Conservation (phyloP, 2,329 filamentous ascomycete genomes). For the Beauveria scarabaeidicola region DNA sequence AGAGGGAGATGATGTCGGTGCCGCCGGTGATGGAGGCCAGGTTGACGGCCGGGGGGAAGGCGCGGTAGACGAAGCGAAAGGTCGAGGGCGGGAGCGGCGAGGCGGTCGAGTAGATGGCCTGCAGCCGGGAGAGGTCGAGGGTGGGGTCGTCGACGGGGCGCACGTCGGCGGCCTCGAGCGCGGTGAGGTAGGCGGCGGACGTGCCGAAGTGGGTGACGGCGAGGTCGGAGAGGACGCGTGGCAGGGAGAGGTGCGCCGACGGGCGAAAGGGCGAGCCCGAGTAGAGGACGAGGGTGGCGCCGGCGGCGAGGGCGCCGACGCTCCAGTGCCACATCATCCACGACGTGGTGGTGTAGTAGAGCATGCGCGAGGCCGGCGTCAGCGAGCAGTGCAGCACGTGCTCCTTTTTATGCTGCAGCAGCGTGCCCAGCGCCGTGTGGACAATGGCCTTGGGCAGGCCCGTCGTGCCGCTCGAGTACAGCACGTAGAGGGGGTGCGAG, state of each 20-base stretch:
- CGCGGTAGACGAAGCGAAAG: constrained; percentile 79
- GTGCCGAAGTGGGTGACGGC: constrained; percentile 90
- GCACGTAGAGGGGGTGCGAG: constrained; percentile 84
- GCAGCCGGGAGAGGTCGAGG: constrained; percentile 54
- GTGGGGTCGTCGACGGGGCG: constrained; percentile 44
- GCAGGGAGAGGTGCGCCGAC: constrained; percentile 71
- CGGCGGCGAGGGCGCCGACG: constrained; percentile 73
- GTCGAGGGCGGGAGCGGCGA: constrained; percentile 89
- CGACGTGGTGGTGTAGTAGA: constrained; percentile 91
- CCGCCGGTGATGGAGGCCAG: constrained; percentile 91
- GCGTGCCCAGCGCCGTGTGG: constrained; percentile 79
- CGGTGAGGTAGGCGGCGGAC: constrained; percentile 83
- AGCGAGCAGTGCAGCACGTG: constrained; percentile 83
- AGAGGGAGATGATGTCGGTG: constrained; percentile 93
- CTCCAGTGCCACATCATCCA: constrained; percentile 99
- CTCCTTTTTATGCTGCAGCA: constrained; percentile 97
- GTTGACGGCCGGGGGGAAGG: constrained; percentile 73
- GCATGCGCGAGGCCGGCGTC: constrained; percentile 60
- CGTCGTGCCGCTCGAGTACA: constrained; percentile 91
- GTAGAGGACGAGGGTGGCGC: constrained; percentile 78
- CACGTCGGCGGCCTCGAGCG: constrained; percentile 72
- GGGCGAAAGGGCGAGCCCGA: constrained; percentile 86
- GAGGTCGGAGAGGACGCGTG: constrained; percentile 70
- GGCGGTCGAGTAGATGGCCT: constrained; percentile 89
- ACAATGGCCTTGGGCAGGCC: constrained; percentile 85